Evolutionary conservation across 768 basidiomycete genomes (phyloP).

Genomic region (Amanita pallidorosea): DNA sequence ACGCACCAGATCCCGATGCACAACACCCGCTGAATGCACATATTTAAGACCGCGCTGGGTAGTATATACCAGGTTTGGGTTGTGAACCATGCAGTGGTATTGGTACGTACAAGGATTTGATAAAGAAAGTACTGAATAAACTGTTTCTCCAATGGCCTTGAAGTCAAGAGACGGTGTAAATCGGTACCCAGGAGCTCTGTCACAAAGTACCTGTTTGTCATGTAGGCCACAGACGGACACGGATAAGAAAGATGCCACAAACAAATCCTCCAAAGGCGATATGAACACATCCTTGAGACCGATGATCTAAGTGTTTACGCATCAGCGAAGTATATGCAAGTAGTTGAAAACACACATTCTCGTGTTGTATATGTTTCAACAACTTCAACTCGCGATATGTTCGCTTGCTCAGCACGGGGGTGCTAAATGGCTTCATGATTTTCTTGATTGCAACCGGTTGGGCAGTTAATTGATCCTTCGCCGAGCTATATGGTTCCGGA

Average conservation of each 20-base stretch:
- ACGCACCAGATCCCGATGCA: conserved; percentile 89
- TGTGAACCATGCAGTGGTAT: background rate
- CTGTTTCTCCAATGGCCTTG: conserved; percentile 95
- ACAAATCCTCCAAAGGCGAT: conserved; percentile 98
- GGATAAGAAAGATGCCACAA: conserved; percentile 17
- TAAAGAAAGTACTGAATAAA: conserved; percentile 99
- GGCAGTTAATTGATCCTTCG: conserved; percentile 90
- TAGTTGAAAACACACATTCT: conserved; percentile 57
- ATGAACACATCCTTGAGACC: conserved; percentile 98
- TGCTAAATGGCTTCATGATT: conserved; percentile 99
- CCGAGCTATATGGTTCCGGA: conserved; percentile 45
- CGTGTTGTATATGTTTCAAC: conserved; percentile 96
- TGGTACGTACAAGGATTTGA: conserved; percentile 76
- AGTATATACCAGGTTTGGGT: conserved; percentile 2
- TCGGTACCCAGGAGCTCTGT: conserved; percentile 98
- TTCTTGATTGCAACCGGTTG: conserved; percentile 98
- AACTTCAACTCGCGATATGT: conserved; percentile 98
- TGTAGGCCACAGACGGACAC: conserved; percentile 2
- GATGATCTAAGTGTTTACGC: conserved; percentile 62
- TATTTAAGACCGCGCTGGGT: conserved; percentile 95
- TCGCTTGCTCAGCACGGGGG: conserved; percentile 94
- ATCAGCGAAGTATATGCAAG: background rate
- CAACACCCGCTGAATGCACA: conserved; percentile 97
- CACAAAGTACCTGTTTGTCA: conserved; percentile 77
- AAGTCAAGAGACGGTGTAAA: conserved; percentile 92